phyloP scores from a whole-genome alignment of 148 eudicot species.

The Arctostaphylos glauca region DNA sequence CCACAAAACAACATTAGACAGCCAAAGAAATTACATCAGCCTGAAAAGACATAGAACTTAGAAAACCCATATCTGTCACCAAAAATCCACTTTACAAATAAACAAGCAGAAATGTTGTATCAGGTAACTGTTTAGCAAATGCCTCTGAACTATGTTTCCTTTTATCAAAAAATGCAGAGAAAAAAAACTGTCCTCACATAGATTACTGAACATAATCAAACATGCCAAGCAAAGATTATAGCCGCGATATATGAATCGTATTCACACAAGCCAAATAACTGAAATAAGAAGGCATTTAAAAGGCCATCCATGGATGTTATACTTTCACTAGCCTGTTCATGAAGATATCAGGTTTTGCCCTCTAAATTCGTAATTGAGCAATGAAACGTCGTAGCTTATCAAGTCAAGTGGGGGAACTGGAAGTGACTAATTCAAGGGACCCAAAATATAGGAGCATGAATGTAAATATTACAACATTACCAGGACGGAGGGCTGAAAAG shows the following conservation, averaged over 20 bases:
- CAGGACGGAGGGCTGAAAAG: slow-evolving; percentile 1
- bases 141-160: not conserved
- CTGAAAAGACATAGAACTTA: not conserved
- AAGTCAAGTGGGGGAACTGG: not conserved
- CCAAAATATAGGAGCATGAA: not conserved
- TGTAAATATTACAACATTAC: not conserved
- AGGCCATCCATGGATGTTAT: not conserved
- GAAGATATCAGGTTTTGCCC: not conserved
- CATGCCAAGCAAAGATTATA: not conserved
- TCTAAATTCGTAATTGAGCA: not conserved
- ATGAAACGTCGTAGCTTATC: not conserved
- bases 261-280: not conserved
- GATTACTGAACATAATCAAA: not conserved
- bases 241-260: not conserved
- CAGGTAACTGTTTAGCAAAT: not conserved
- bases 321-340: not conserved
- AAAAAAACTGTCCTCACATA: not conserved
- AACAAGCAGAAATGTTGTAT: not conserved
- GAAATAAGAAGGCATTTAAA: not conserved
- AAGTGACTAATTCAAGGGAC: not conserved
- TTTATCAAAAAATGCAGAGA: not conserved
- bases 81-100: not conserved
- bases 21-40: not conserved
- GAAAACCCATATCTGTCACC: not conserved
- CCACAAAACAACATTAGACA: not conserved